phyloP scores from a whole-genome alignment of 768 basidiomycete genomes.

The Rhizopogon salebrosus region DNA sequence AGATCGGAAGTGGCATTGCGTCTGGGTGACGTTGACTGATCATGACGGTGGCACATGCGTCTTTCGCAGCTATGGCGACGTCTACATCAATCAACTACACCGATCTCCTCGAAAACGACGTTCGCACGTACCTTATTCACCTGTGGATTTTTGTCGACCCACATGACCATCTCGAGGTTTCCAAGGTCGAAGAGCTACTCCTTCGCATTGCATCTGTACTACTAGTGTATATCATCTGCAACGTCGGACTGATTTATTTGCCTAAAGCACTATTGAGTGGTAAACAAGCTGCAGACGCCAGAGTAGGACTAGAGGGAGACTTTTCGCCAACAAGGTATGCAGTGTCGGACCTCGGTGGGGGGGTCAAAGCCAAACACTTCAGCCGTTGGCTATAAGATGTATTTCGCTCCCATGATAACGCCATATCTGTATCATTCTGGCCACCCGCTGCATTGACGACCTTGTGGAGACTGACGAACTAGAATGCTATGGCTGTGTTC shows the following conservation, averaged over 20 bases:
- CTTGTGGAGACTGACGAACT: neutral
- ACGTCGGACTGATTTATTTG: neutral
- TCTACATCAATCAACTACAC: conserved; percentile 46
- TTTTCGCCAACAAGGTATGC: neutral
- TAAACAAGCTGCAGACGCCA: neutral
- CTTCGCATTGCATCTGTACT: neutral
- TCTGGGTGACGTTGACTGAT: conserved; percentile 59
- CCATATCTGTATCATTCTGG: neutral
- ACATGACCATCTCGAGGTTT: neutral
- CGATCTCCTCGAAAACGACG: conserved; percentile 35
- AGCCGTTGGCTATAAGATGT: neutral
- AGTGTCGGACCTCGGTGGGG: neutral
- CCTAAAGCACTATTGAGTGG: neutral
- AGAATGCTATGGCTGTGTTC: neutral
- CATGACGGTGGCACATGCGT: conserved; percentile 41
- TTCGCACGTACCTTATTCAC: conserved; percentile 16
- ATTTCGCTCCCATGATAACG: neutral
- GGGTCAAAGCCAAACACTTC: neutral
- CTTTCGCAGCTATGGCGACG: conserved; percentile 58
- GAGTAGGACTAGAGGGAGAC: neutral
- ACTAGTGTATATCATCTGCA: neutral
- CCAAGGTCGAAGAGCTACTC: neutral
- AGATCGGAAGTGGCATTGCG: conserved; percentile 51
- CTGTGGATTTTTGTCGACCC: conserved; percentile 17
- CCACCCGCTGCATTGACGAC: neutral